A percentile compares a stretch with the other conserved stretches of the same genome.
phyloP scores from a whole-genome alignment of 2,329 filamentous ascomycete genomes.

The Drechslerella dactyloides region DNA sequence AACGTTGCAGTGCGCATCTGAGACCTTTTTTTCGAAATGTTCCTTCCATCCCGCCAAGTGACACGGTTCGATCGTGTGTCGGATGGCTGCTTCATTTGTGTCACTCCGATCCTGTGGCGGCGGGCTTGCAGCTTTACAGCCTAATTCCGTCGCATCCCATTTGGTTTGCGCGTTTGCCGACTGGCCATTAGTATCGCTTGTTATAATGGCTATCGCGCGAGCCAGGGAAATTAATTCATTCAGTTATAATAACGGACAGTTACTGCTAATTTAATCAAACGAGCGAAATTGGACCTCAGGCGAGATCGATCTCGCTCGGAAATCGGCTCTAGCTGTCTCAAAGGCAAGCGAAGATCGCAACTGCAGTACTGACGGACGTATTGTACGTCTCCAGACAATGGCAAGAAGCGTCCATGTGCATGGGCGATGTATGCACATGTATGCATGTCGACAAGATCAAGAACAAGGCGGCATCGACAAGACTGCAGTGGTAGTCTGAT shows the following conservation, averaged over 20 bases:
- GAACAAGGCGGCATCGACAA: not conserved
- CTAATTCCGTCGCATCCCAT: not conserved
- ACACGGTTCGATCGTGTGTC: not conserved
- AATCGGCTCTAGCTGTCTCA: constrained; percentile 15
- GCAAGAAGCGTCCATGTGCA: not conserved
- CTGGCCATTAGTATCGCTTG: not conserved
- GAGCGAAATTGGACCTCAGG: constrained; percentile 2
- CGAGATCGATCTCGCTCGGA: constrained; percentile 32
- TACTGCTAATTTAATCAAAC: not conserved
- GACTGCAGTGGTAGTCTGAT: too few species aligned
- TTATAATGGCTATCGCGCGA: not conserved
- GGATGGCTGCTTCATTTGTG: not conserved
- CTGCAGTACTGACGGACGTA: not conserved
- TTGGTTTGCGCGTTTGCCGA: not conserved
- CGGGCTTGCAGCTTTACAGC: not conserved
- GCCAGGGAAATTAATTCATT: not conserved
- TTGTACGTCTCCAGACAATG: not conserved
- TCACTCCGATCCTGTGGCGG: not conserved
- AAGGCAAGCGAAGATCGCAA: not conserved
- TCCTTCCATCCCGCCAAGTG: not conserved
- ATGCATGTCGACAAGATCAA: too few species aligned
- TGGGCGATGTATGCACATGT: not conserved
- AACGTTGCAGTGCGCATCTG: too few species aligned
- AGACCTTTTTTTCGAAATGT: not conserved
- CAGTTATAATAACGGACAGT: not conserved